Conservation (phyloP, 306 rosid species). For the Notholithocarpus densiflorus region DNA sequence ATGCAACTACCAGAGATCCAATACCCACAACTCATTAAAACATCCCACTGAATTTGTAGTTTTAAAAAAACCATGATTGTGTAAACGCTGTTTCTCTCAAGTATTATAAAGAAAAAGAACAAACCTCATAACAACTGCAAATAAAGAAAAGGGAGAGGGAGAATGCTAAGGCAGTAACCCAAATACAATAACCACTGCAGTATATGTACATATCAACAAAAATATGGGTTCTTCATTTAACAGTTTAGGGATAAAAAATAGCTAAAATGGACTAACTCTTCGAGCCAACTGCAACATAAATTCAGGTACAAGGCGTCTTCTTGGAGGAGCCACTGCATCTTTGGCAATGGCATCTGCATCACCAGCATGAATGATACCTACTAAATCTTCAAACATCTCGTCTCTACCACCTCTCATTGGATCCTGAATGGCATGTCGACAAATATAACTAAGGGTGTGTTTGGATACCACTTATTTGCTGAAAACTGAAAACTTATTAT, state of each 20-base stretch:
- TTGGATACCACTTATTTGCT: no score
- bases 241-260: background rate
- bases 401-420: slow-evolving; percentile 95
- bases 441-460: background rate
- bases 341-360: slow-evolving; percentile 65
- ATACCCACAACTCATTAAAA: no score
- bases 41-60: no score
- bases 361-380: slow-evolving; percentile 57
- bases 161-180: no score
- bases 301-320: slow-evolving; percentile 90
- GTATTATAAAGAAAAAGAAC: background rate
- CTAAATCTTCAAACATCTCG: slow-evolving; percentile 71
- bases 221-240: background rate
- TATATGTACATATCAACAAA: slow-evolving; percentile 20
- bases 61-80: no score
- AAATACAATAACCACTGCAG: background rate
- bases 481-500: no score
- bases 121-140: background rate
- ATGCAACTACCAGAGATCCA: no score
- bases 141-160: background rate
- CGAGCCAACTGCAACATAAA: slow-evolving; percentile 80
- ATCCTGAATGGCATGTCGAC: slow-evolving; percentile 48
- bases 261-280: slow-evolving; percentile 77
- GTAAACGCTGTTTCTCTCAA: background rate
- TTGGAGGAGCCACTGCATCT: slow-evolving; percentile 67